Evolutionary conservation across 495 filamentous ascomycete species (phyloP), one percentile per base, ranked within the genome.

Genomic region (Lasiosphaeris hirsuta): DNA sequence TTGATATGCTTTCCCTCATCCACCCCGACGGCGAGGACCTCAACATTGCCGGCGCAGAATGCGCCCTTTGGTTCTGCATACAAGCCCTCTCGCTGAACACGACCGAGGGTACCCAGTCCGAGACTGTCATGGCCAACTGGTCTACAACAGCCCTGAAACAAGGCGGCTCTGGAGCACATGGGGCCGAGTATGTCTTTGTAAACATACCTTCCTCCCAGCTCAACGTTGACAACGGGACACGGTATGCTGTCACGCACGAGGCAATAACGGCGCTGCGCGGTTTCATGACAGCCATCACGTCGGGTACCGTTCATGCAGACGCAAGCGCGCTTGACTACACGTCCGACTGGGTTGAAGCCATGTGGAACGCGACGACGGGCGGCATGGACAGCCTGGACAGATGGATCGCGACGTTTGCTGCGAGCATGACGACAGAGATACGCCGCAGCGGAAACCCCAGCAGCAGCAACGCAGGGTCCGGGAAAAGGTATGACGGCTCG

Each of bases 281-380:
- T 10, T 75, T 75, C 59, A 72, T 73, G 61, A 46, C 68, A 11
- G 44, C 45, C 7, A 57, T 72, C 14, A 63, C 67, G 15, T 23
- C 42, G 18, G 72, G 71, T 19, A 68, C 66, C 30, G 71, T 66
- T 39, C 61, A 55, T 17, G 62, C 58, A 13, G 56, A 61, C 14
- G 37, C 56, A 10, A 65, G 57, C 38, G 63, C 44, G 8, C 19
- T 72, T 37, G 49, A 63, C 33, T 69, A 69, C 34, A 68, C 71
- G n/a, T 71, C 69, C 7, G 72, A 73, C 60, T 75, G 71, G 71
- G 66, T 69, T 50, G 65, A 73, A 44, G 72, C 72, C 23, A 67
- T 73, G 58, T 65, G 63, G 54, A 66, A 68, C 43, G 65, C 72
- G 23, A 30, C 23, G 23, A 5, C 23, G 2, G 23, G 23, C 23